Percentiles rank a stretch among this genome's conserved stretches.
Conservation (phyloP, 2,329 filamentous ascomycete genomes). For the Thyridium curvatum region DNA sequence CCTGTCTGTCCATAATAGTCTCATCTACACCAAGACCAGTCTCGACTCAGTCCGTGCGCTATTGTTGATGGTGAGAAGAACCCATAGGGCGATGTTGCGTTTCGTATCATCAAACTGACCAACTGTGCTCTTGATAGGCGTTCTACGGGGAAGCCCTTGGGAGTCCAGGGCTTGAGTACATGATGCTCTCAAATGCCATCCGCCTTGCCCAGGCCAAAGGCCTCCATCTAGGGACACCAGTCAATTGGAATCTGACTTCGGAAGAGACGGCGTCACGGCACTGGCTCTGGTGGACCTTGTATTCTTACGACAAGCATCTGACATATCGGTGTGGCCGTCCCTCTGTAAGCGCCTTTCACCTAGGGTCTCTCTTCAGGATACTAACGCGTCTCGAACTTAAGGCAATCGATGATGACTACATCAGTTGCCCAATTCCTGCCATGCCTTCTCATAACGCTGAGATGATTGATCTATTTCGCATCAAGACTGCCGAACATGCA, state of each 20-base stretch:
- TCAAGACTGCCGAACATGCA: constrained; percentile 4
- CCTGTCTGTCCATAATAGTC: neutral
- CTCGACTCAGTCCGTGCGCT: constrained; percentile 1
- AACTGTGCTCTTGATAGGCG: neutral
- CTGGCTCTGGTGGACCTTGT: constrained; percentile 12
- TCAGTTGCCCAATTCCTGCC: constrained; percentile 8
- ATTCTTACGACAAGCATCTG: constrained; percentile 12
- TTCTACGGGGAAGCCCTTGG: constrained; percentile 3
- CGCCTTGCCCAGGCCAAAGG: constrained; percentile 1
- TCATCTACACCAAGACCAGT: constrained; percentile 1
- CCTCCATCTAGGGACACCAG: neutral
- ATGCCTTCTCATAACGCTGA: neutral
- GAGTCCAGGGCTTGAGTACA: constrained; percentile 3
- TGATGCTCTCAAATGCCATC: constrained; percentile 3
- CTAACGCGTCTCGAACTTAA: too few relatives aligned
- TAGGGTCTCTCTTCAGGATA: neutral
- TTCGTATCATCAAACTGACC: too few relatives aligned
- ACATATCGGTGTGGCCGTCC: constrained; percentile 10
- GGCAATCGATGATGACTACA: constrained; percentile 10
- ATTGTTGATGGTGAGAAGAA: constrained; percentile 4
- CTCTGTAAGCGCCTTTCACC: constrained; percentile 9
- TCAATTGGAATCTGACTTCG: neutral
- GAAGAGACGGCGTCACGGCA: constrained; percentile 7
- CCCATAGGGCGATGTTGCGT: too few relatives aligned
- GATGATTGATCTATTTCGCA: constrained; percentile 4